Evolutionary conservation across 164 flowering plant species (phyloP).

Genomic region (Kingdonia uniflora): DNA sequence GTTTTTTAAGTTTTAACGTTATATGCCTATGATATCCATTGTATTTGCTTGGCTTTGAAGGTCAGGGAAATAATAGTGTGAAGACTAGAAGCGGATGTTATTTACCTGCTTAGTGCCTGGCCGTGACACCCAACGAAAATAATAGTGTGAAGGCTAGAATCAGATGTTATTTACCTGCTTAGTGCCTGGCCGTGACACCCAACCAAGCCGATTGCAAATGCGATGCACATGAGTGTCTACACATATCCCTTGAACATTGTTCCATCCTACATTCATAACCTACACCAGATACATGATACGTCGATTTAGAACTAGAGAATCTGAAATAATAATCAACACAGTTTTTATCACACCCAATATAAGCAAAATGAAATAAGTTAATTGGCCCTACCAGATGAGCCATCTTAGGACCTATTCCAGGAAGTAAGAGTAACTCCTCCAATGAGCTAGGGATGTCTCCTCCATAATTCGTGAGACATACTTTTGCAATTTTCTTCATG

Average conservation of each 20-base stretch:
- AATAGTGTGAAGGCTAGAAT: neutral
- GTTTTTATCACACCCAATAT: too few species aligned
- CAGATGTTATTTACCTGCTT: conserved; percentile 37
- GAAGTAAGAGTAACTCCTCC: conserved; percentile 75
- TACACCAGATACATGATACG: conserved; percentile 15
- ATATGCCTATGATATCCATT: too few species aligned
- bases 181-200: conserved; percentile 72
- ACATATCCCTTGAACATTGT: conserved; percentile 95
- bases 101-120: conserved; percentile 60
- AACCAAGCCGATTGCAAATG: conserved; percentile 89
- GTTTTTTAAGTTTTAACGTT: too few species aligned
- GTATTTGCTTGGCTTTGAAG: too few species aligned
- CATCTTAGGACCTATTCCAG: conserved; percentile 99
- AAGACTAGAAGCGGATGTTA: too few species aligned
- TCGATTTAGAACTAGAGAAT: too few species aligned
- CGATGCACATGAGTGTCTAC: conserved; percentile 99
- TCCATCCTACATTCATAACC: conserved; percentile 94
- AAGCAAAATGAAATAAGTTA: conserved; percentile 1
- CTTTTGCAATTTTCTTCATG: conserved; percentile 80
- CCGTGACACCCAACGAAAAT: conserved; percentile 75
- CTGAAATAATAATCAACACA: too few species aligned
- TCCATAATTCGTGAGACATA: conserved; percentile 68
- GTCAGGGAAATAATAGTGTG: neutral
- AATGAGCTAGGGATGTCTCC: conserved; percentile 92
- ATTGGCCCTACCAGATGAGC: conserved; percentile 71